A percentile compares a stretch with the other conserved stretches of the same genome.
These are phyloP conservation scores for Erysimum cheiri DNA, from an alignment of 441 rosid genomes.

Conservation along the genomic window DNA sequence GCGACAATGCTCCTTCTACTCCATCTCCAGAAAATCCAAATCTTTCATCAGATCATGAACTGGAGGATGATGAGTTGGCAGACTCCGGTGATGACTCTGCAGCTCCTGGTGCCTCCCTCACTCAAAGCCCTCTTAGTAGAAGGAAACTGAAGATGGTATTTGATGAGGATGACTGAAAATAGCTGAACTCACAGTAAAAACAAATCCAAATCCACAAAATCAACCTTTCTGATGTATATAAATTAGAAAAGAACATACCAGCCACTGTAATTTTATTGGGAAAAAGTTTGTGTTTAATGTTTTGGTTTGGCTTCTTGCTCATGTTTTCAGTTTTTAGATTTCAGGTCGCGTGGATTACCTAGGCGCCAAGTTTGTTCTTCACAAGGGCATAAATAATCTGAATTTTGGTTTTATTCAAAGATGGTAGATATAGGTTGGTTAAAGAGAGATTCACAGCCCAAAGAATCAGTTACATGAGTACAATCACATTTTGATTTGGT, in stretches of 20 bases:
- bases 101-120: slow-evolving; percentile 44
- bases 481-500: neutral
- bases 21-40: slow-evolving; percentile 42
- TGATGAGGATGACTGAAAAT: slow-evolving; percentile 53
- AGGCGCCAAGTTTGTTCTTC: neutral
- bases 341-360: neutral
- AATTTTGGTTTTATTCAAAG: neutral
- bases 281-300: neutral
- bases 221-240: neutral
- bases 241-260: neutral
- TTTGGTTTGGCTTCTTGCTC: neutral
- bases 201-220: neutral
- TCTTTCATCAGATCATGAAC: slow-evolving; percentile 40
- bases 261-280: neutral
- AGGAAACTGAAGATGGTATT: slow-evolving; percentile 73
- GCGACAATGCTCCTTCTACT: slow-evolving; percentile 34
- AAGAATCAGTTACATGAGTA: neutral
- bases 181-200: neutral
- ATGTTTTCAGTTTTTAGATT: neutral
- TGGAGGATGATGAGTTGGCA: slow-evolving; percentile 61
- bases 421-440: too few species aligned
- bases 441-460: too few species aligned
- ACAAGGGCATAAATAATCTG: neutral
- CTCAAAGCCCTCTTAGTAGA: slow-evolving; percentile 53
- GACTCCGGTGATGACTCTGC: slow-evolving; percentile 64